Conservation (phyloP, 2,329 filamentous ascomycete genomes). For the Penicillium sp. region DNA sequence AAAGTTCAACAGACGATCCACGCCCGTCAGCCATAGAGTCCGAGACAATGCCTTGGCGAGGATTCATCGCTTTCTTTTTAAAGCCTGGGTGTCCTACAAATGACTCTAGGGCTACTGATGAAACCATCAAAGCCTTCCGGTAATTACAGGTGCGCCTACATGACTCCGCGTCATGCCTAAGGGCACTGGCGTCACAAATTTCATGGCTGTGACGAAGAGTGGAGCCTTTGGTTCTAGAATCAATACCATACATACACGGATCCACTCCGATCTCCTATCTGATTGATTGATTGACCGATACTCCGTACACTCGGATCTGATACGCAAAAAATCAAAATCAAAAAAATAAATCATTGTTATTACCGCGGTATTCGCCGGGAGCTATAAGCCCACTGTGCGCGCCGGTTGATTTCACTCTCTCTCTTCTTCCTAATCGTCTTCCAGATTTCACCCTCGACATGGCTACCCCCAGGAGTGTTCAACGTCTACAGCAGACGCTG, state of each 20-base stretch:
- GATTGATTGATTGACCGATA: neutral
- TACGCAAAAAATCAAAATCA: conserved; percentile 1
- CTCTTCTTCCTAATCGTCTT: neutral
- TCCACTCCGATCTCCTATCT: neutral
- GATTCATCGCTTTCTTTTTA: no score
- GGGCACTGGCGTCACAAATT: neutral
- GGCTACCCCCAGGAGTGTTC: conserved; percentile 25
- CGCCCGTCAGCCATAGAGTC: neutral
- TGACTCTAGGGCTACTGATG: no score
- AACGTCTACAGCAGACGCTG: conserved; percentile 32
- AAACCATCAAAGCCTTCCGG: no score
- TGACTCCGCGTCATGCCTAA: neutral
- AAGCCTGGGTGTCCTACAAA: no score
- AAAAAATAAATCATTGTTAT: neutral
- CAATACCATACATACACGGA: neutral
- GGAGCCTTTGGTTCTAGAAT: neutral
- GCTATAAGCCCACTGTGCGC: conserved; percentile 3
- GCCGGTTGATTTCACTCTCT: neutral
- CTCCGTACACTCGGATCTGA: conserved; percentile 3
- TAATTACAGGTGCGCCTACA: neutral
- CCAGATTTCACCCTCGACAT: conserved; percentile 11
- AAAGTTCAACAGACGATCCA: neutral
- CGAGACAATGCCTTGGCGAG: neutral
- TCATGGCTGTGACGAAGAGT: neutral
- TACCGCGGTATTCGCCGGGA: conserved; percentile 1